Base-by-base conservation (phyloP, 2,329 filamentous ascomycete genomes). In the Colletotrichum sp. region DNA sequence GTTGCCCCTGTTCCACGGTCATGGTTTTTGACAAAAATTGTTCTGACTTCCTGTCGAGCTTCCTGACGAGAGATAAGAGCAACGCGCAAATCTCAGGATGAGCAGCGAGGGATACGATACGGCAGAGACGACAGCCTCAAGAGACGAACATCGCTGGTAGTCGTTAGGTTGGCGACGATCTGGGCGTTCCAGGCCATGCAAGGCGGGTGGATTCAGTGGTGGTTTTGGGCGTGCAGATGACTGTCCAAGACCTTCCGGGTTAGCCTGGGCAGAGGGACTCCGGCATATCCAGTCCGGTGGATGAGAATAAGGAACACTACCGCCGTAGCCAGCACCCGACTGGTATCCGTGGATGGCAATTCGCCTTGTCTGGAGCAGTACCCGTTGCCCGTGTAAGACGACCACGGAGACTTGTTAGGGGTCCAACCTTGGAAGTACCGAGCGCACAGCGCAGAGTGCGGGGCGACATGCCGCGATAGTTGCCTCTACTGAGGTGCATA, bases 131-230 rank as follows among this genome's bases (percentile, higher is more conserved):
- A 63, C n/a, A 66, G 68, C 60, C 44, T 52, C 49, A 30, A 30
- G 34, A 18, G 34, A 36, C 26, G 60, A 52, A 65, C 57, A 18
- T 28, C 36, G 28, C 28, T 63, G 12, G 12, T 21, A 9, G 59
- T 63, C 26, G 59, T 32, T 30, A 63, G 44, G n/a, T 63, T 16
- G 28, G 26, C 15, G 71, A 55, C 57, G 71, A 73, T 75, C 49
- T 68, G 72, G 49, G 60, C 60, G 59, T 74, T 74, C 72, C 67
- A 65, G 67, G 67, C 52, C 36, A 70, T 52, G 62, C 36, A 39
- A 36, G 62, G 24, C 39, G n/a, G 34, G 70, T 55, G 16, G 36
- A 63, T 18, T 44, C 10, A 24, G 24, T 26, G 2, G 59, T 34
- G 21, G 36, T 63, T 63, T 75, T 62, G 34, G 49, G 30, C 69